Evolutionary conservation across 2,329 filamentous ascomycete species (phyloP).

Genomic region (Talaromyces albobiverticillius): DNA sequence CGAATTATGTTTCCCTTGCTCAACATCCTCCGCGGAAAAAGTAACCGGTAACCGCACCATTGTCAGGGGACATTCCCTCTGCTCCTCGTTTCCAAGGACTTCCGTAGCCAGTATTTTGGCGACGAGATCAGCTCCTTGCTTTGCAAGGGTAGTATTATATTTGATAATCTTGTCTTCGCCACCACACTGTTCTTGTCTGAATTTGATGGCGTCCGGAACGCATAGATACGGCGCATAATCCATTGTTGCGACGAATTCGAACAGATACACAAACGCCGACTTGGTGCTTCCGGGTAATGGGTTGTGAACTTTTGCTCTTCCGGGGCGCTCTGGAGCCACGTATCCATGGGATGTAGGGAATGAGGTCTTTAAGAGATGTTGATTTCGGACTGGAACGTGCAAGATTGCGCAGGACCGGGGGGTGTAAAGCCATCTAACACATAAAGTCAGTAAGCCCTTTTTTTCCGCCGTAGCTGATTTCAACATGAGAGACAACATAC

Average conservation of each 20-base stretch:
- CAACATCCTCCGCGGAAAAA: conserved; percentile 31
- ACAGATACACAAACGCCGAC: conserved; percentile 63
- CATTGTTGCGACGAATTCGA: conserved; percentile 73
- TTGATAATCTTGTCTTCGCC: conserved; percentile 67
- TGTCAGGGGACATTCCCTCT: conserved; percentile 59
- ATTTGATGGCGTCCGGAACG: conserved; percentile 69
- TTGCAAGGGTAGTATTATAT: conserved; percentile 64
- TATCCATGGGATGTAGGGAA: conserved; percentile 82
- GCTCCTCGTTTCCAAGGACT: conserved; percentile 63
- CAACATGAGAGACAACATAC: conserved; percentile 20
- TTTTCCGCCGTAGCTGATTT: not conserved
- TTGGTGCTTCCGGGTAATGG: conserved; percentile 48
- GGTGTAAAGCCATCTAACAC: conserved; percentile 68
- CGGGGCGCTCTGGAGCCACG: conserved; percentile 26
- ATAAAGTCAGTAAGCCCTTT: too few relatives aligned
- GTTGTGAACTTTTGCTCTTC: conserved; percentile 1
- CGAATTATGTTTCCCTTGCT: conserved; percentile 51
- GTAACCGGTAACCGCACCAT: conserved; percentile 68
- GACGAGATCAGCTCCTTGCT: conserved; percentile 58
- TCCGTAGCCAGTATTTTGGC: conserved; percentile 66
- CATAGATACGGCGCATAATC: conserved; percentile 72
- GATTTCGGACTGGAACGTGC: conserved; percentile 74
- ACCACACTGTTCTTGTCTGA: conserved; percentile 65
- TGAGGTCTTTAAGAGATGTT: conserved; percentile 68
- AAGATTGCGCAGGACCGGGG: conserved; percentile 81